Conservation (phyloP, 805 yeast species). For the Candida argentea region DNA sequence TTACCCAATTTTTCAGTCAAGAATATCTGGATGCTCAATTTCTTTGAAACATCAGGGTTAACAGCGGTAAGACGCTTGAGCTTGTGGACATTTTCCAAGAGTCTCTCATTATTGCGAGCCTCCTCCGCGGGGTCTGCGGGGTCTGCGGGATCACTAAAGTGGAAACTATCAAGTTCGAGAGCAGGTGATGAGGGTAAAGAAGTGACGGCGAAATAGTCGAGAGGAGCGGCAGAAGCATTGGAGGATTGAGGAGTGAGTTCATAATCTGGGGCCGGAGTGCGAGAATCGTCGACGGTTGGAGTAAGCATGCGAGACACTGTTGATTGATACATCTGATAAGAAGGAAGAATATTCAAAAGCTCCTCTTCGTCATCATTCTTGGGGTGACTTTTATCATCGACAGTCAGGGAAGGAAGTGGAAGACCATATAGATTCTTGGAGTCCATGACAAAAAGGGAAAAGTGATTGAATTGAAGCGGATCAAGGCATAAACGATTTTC, state of each 20-base stretch:
- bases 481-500: too few species aligned
- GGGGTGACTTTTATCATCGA: too few species aligned
- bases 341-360: constrained; percentile 27
- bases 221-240: constrained; percentile 4
- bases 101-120: constrained; percentile 23
- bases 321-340: constrained; percentile 30
- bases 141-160: constrained; percentile 1
- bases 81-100: constrained; percentile 25
- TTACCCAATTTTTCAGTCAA: constrained; percentile 26
- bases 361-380: constrained; percentile 17
- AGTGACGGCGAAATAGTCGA: constrained; percentile 11
- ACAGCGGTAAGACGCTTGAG: constrained; percentile 20
- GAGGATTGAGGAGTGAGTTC: constrained; percentile 16
- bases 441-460: too few species aligned
- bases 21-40: constrained; percentile 18
- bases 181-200: constrained; percentile 11
- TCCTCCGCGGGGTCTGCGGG: constrained; percentile 8
- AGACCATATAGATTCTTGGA: too few species aligned
- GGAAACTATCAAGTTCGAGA: constrained; percentile 1
- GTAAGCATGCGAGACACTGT: constrained; percentile 26
- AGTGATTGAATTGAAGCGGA: too few species aligned
- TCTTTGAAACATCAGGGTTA: constrained; percentile 17
- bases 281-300: constrained; percentile 18
- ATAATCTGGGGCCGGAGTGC: constrained; percentile 25
- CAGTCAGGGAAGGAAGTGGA: too few species aligned